These are phyloP conservation scores for Sicyos edulis DNA, from an alignment of 306 rosid genomes.

Conservation along the genomic window DNA sequence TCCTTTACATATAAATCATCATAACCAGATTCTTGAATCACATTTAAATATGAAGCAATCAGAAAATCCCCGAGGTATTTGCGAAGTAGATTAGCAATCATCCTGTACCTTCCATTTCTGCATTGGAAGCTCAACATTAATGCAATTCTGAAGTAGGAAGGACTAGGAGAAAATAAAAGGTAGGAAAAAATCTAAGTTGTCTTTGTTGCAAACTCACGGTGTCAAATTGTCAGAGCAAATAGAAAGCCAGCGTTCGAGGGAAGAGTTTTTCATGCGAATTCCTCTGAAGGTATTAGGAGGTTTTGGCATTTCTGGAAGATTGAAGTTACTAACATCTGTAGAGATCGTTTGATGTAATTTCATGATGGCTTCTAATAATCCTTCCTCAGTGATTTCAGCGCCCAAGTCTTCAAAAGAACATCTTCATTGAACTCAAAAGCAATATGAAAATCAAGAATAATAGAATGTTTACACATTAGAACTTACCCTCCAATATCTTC, in stretches of 20 bases:
- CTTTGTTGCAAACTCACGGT: constrained; percentile 40
- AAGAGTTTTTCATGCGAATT: constrained; percentile 74
- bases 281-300: constrained; percentile 82
- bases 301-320: constrained; percentile 67
- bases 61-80: constrained; percentile 87
- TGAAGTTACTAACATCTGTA: constrained; percentile 47
- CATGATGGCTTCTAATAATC: constrained; percentile 53
- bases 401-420: constrained; percentile 54
- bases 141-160: constrained; percentile 6
- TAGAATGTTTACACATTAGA: constrained; percentile 8
- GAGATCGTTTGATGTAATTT: constrained; percentile 40
- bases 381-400: constrained; percentile 53
- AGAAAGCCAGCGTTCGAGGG: constrained; percentile 91
- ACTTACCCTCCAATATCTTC: constrained; percentile 69
- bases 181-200: neutral
- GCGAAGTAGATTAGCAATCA: constrained; percentile 66
- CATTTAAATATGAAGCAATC: constrained; percentile 76
- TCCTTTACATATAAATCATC: constrained; percentile 68
- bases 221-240: constrained; percentile 78
- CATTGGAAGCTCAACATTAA: constrained; percentile 23
- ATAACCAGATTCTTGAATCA: constrained; percentile 78
- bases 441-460: constrained; percentile 24
- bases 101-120: constrained; percentile 64
- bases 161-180: neutral
- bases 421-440: constrained; percentile 24